Evolutionary conservation across 2,329 filamentous ascomycete species (phyloP).

Genomic region (Hypoxylon rubiginosum): DNA sequence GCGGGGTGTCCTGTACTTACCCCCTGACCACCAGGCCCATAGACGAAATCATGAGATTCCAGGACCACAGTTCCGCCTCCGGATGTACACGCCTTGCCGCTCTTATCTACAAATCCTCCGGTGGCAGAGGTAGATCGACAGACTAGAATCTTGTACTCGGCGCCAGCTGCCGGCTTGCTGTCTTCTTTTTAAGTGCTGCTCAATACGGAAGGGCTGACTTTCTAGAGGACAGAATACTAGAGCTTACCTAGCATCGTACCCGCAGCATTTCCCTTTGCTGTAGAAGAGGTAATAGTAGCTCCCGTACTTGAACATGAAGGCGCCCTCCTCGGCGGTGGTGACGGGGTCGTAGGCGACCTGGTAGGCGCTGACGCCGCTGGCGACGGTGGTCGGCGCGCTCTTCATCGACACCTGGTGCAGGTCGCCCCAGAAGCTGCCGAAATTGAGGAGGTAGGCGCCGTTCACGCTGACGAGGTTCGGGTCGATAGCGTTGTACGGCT

Average conservation of each 20-base stretch:
- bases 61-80: slow-evolving; percentile 72
- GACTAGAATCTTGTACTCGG: slow-evolving; percentile 73
- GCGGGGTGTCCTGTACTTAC: not conserved
- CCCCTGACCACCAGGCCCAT: slow-evolving; percentile 74
- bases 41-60: slow-evolving; percentile 70
- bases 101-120: slow-evolving; percentile 59
- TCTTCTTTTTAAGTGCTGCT: slow-evolving; percentile 24
- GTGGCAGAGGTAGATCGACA: slow-evolving; percentile 67
- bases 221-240: not conserved
- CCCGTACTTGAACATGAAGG: slow-evolving; percentile 66
- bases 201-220: not conserved
- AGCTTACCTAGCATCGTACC: slow-evolving; percentile 59
- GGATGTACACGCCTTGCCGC: slow-evolving; percentile 44
- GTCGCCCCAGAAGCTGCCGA: slow-evolving; percentile 77
- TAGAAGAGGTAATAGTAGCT: slow-evolving; percentile 74
- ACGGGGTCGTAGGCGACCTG: slow-evolving; percentile 67
- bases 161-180: slow-evolving; percentile 61
- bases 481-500: slow-evolving; percentile 73
- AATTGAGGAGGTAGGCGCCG: slow-evolving; percentile 65
- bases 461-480: slow-evolving; percentile 62
- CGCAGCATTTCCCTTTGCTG: slow-evolving; percentile 70
- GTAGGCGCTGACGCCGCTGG: slow-evolving; percentile 57
- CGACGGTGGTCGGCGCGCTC: slow-evolving; percentile 63
- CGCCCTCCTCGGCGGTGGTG: slow-evolving; percentile 65
- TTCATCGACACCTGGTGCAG: slow-evolving; percentile 67